These are phyloP conservation scores for Mucor velutinosus DNA, from an alignment of 371 early-diverging fungal genomes.

Conservation along the genomic window DNA sequence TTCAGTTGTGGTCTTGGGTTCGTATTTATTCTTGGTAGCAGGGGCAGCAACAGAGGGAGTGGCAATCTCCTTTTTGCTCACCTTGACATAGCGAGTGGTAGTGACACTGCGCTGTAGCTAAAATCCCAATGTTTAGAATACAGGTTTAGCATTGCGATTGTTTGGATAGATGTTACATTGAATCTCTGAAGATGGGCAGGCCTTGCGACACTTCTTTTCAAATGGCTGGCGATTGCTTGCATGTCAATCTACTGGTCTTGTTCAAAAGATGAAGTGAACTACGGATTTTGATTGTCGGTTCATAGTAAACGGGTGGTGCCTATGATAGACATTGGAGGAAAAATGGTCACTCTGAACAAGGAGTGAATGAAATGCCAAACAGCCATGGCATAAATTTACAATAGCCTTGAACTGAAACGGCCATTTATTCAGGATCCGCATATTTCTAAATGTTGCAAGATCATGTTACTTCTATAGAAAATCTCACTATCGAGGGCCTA, in stretches of 20 bases:
- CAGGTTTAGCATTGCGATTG: neutral
- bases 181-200: neutral
- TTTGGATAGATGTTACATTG: neutral
- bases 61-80: neutral
- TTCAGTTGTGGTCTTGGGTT: neutral
- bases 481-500: neutral
- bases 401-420: neutral
- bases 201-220: conserved; percentile 4
- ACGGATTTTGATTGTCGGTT: neutral
- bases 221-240: conserved; percentile 8
- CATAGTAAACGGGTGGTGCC: neutral
- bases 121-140: neutral
- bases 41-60: neutral
- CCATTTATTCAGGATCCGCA: neutral
- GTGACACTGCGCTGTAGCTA: conserved; percentile 15
- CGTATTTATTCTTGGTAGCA: neutral
- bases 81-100: conserved; percentile 14
- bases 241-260: neutral
- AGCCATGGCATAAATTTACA: too few relatives aligned
- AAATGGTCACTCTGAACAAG: neutral
- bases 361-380: neutral
- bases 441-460: neutral
- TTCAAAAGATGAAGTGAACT: neutral
- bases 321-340: neutral
- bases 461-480: neutral